A percentile compares a stretch with the other conserved stretches of the same genome.
Evolutionary conservation across 805 yeast species (phyloP).

Genomic region (Alloascoidea africana): DNA sequence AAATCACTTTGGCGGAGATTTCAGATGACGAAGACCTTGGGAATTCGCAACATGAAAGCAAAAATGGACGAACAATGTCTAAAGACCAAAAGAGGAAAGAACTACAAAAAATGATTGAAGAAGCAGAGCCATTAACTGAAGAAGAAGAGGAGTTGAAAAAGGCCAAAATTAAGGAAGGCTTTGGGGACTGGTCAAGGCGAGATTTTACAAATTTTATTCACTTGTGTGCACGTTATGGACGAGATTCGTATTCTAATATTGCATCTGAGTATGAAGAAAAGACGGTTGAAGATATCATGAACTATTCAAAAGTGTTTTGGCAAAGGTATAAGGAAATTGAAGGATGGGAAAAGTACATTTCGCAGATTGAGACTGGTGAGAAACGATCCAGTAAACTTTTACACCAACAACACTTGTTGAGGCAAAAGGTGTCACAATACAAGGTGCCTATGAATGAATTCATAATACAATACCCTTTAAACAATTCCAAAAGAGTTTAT

Average conservation of each 20-base stretch:
- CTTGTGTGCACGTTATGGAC: constrained; percentile 53
- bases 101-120: constrained; percentile 41
- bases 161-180: constrained; percentile 36
- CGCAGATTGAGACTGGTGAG: constrained; percentile 64
- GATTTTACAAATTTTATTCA: constrained; percentile 63
- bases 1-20: constrained; percentile 43
- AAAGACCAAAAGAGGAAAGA: constrained; percentile 22
- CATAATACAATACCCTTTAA: constrained; percentile 64
- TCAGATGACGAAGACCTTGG: constrained; percentile 22
- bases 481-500: constrained; percentile 62
- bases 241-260: constrained; percentile 32
- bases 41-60: constrained; percentile 12
- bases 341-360: constrained; percentile 54
- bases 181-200: constrained; percentile 56
- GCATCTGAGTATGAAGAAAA: constrained; percentile 42
- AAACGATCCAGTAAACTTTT: constrained; percentile 40
- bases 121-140: constrained; percentile 42
- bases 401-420: constrained; percentile 40
- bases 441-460: constrained; percentile 50
- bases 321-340: constrained; percentile 39
- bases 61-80: constrained; percentile 2
- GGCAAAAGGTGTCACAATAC: constrained; percentile 33
- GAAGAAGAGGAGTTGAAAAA: constrained; percentile 45
- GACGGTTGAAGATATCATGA: constrained; percentile 39
- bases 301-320: constrained; percentile 54